Evolutionary conservation across 352 stramenopile species (phyloP), one percentile per base, ranked within the genome.

Genomic region (Pythium inflatum): DNA sequence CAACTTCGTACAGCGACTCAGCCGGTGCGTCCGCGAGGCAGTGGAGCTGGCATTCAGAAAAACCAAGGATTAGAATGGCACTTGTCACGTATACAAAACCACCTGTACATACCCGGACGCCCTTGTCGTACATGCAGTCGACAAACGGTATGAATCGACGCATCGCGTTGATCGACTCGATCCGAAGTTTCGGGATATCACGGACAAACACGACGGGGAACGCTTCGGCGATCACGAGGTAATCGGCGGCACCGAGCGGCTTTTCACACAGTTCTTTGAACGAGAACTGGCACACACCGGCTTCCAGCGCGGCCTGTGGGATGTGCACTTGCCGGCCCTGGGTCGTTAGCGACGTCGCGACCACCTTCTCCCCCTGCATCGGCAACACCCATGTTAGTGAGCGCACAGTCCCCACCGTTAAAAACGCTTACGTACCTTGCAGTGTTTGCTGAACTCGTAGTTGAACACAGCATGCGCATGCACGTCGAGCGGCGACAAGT

Each of bases 141-240:
- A 99, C 87, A 53, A 99, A 93, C 14, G 97, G 99, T 73, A 99
- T 99, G 74, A 99, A 99, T 58, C 97, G 90, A 56, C 97, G 88
- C 68, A 93, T 87, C 70, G 83, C 72, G 76, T 99, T 97, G 60
- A 98, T 92, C 62, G 88, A 81, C n/a, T 94, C 79, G 13, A 97
- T 72, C 18, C 84, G 88, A 18, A 98, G 78, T 22, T 80, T 60
- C 8, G 97, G 96, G 66, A 99, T 94, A 60, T 98, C 80, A 48
- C 92, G 80, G 34, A 99, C 71, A 74, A 98, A 95, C n/a, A 99
- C 84, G 14, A 90, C 78, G 0, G 83, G 76, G 58, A 94, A 95
- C 8, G 81, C 75, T 40, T 93, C 81, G 8, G 92, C 95, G 68
- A 99, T 95, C 3, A 88, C 91, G 40, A 97, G 68, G 79, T 98